A percentile compares a stretch with the other conserved stretches of the same genome.
Evolutionary conservation across 164 flowering plant genomes (phyloP).

Genomic region (Aristolochia californica): DNA sequence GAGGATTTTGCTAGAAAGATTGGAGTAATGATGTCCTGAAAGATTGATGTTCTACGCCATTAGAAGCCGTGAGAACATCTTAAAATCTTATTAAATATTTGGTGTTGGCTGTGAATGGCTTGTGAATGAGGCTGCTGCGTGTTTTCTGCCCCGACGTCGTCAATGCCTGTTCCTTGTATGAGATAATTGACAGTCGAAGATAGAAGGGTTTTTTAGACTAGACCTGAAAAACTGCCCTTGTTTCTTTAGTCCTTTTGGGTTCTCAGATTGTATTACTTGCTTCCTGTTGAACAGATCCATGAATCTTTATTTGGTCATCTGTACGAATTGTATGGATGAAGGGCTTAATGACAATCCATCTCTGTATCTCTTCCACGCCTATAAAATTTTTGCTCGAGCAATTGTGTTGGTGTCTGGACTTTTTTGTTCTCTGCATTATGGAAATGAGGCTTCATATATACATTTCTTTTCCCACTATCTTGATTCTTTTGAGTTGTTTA

Average conservation of each 20-base stretch:
- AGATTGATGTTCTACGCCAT: not conserved
- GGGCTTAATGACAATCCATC: no score
- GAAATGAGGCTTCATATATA: no score
- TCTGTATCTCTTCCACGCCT: no score
- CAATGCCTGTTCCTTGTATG: not conserved
- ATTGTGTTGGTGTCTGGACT: no score
- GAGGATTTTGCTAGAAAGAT: conserved; percentile 80
- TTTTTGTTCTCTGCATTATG: no score
- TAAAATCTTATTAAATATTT: not conserved
- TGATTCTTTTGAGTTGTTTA: no score
- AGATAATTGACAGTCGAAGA: not conserved
- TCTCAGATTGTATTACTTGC: conserved; percentile 1
- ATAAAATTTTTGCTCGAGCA: no score
- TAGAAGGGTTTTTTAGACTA: not conserved
- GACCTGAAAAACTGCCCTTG: not conserved
- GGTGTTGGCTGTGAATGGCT: not conserved
- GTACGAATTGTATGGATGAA: not conserved
- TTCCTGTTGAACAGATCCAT: conserved; percentile 4
- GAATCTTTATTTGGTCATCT: conserved; percentile 4
- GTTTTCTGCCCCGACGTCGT: not conserved
- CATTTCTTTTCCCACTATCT: no score
- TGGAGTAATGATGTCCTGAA: conserved; percentile 37
- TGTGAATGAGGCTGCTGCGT: not conserved
- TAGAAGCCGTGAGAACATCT: not conserved
- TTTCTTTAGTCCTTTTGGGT: conserved; percentile 1